Evolutionary conservation across 495 filamentous ascomycete species (phyloP), one percentile per base, ranked within the genome.

Genomic region (Daldinia loculata): DNA sequence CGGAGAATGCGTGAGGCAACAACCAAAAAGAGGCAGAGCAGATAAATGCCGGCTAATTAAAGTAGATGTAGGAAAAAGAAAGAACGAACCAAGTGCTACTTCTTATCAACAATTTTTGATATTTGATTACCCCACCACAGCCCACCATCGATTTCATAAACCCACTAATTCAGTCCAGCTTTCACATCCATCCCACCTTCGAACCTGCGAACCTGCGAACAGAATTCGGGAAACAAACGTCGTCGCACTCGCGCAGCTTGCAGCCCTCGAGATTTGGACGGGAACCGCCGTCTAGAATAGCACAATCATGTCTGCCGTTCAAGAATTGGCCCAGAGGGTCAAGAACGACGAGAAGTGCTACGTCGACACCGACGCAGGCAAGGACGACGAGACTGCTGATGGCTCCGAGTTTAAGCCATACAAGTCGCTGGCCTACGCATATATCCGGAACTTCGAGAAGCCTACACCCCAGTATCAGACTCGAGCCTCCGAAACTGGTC

Each of bases 381-480:
- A 83, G 64, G 93, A 97, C 84, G 88, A 89, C 67, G 79, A 77
- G 17, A 71, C 83, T n/a, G 79, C 88, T 52, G 84, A 87, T 71
- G 93, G 93, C 67, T 84, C 89, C 65, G 86, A 94, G 78, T 76
- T 83, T 68, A 86, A 87, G 66, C 92, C 93, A 26, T 97, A 89
- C 87, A 93, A 96, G 84, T 88, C 90, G 5, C 86, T 97, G 19
- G 78, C 89, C 50, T 89, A 90, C 74, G 93, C 93, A 39, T 90
- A 92, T 74, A 82, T 94, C 71, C 88, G 93, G 80, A 86, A 91
- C 77, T 80, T 85, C 70, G 88, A 89, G 53, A 82, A 83, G 61
- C 79, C 82, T 52, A 85, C 85, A 2, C 84, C 81, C 30, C 72
- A 87, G 74, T 95, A 94, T 77, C 80, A 91, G 41, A 89, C 84